Evolutionary conservation across 305 asterid species (phyloP).

Genomic region (Solanum hybrid): DNA sequence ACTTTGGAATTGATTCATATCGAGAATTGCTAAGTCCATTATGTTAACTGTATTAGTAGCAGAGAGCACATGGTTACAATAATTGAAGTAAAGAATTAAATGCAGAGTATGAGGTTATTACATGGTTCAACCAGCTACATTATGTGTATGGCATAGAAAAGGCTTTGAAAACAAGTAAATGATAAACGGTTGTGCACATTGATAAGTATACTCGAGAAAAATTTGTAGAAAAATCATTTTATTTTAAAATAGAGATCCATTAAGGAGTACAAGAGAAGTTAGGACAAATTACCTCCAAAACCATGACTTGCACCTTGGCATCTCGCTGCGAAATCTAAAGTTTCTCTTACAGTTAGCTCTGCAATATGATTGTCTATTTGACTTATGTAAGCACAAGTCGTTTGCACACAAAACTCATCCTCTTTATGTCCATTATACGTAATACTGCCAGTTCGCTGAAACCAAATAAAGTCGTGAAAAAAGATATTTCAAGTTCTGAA

Average conservation of each 20-base stretch:
- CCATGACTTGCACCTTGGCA: conserved; percentile 79
- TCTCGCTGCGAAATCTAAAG: conserved; percentile 77
- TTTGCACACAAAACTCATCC: conserved; percentile 54
- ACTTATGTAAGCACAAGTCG: conserved; percentile 71
- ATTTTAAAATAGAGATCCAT: not conserved
- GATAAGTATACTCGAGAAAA: not conserved
- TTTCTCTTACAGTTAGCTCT: conserved; percentile 80
- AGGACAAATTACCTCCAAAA: conserved; percentile 41
- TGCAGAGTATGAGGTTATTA: not conserved
- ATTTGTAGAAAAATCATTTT: not conserved
- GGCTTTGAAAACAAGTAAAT: not conserved
- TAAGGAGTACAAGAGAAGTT: not conserved
- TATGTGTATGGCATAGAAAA: not conserved
- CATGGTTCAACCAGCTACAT: not conserved
- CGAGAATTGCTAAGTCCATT: not conserved
- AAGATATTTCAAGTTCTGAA: not conserved
- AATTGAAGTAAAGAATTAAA: not conserved
- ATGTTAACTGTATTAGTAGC: not conserved
- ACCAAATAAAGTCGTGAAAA: not conserved
- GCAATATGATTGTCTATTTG: conserved; percentile 86
- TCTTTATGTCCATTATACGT: conserved; percentile 63
- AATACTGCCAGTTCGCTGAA: conserved; percentile 57
- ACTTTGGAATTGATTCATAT: not conserved
- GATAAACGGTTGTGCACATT: not conserved
- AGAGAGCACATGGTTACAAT: not conserved